Base-by-base conservation (phyloP, 164 flowering plant genomes). In the Cinnamomum chago region DNA sequence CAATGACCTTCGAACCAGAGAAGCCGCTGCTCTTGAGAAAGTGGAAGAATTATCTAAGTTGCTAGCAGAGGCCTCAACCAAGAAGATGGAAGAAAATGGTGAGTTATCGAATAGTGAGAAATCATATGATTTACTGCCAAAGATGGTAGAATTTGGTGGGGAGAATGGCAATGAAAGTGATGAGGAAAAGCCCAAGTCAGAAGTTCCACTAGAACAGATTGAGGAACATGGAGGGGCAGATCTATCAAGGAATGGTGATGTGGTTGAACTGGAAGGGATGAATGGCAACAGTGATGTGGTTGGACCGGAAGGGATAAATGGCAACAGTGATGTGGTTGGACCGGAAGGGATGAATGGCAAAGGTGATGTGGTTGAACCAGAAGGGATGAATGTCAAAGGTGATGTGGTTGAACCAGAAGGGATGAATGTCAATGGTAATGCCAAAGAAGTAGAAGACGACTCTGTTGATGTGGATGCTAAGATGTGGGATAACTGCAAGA, bases 401-500 rank as follows among this genome's bases (percentile, higher is more conserved):
- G 72, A 24, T 51, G 27, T 52, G n/a, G 79, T 74, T 50, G 47
- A 75, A 67, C 72, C 75, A 47, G 80, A 82, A 55, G 50, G 67
- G 70, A 88, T 84, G 74, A 78, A 78, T 65, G 79, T 40, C 25
- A 88, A 86, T 75, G 92, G 85, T 72, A 80, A 85, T 65, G 77
- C 68, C 23, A 75, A 83, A 65, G 88, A 83, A 66, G 47, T 15
- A 64, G 47, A 66, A 18, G 69, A 78, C 35, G 89, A 85, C 50
- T 67, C 89, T 18, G 84, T 80, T 1, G 88, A 90, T 77, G 92
- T 78, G 22, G 92, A 86, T 33, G 81, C 75, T 13, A 91, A 90
- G 78, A 92, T 86, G 92, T 92, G 98, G 97, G 98, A 93, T 79
- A 91, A 86, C 78, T 91, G 91, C 88, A 93, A 88, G 79, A 85